Evolutionary conservation across 2,329 filamentous ascomycete species (phyloP).

Genomic region (Colletotrichum sp.): DNA sequence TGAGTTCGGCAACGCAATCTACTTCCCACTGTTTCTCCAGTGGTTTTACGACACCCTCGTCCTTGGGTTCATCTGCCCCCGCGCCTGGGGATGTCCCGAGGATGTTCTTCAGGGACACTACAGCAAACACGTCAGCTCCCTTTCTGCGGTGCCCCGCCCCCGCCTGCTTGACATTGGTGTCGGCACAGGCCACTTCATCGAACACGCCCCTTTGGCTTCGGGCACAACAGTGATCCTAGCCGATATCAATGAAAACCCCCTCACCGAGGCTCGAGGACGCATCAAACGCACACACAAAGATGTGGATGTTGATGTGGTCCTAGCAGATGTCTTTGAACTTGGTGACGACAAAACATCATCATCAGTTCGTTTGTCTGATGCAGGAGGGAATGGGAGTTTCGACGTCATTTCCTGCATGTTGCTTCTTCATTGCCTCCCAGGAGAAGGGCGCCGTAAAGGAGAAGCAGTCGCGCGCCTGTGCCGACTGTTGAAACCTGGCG

Average conservation of each 20-base stretch:
- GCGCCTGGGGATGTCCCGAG: background rate
- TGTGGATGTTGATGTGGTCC: background rate
- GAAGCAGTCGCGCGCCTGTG: background rate
- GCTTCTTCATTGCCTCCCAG: background rate
- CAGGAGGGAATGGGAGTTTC: background rate
- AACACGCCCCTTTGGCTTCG: background rate
- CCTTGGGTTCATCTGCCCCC: background rate
- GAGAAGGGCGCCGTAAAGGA: background rate
- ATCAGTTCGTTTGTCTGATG: background rate
- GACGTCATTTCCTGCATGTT: background rate
- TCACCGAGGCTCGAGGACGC: background rate
- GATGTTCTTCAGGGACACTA: background rate
- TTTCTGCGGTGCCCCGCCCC: background rate
- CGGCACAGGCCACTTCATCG: background rate
- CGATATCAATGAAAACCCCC: background rate
- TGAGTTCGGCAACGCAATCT: background rate
- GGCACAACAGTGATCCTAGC: background rate
- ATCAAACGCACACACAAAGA: background rate
- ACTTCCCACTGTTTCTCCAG: background rate
- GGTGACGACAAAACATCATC: background rate
- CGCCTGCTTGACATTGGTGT: background rate
- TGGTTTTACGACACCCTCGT: background rate
- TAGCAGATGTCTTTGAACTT: background rate
- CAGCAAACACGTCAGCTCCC: background rate
- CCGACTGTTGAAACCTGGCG: background rate